Evolutionary conservation across 768 basidiomycete species (phyloP).

Genomic region (Glaciozyma antarctica): DNA sequence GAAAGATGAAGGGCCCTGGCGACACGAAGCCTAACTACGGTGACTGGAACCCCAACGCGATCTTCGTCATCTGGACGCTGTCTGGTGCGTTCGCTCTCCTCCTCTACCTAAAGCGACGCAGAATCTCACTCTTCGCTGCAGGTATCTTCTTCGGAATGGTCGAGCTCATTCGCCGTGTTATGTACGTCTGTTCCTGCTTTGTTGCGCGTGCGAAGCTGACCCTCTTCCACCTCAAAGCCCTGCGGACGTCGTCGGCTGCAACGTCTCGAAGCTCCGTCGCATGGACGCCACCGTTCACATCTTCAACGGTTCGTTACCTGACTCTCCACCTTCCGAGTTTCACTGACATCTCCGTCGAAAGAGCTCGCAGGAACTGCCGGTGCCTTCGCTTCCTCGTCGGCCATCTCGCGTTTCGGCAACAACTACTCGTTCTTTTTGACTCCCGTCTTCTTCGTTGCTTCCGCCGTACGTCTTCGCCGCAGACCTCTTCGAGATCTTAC

Average conservation of each 20-base stretch:
- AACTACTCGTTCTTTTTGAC: slow-evolving; percentile 30
- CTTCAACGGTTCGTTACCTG: slow-evolving; percentile 25
- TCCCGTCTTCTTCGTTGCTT: slow-evolving; percentile 29
- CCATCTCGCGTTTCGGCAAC: slow-evolving; percentile 36
- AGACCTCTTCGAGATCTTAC: background rate
- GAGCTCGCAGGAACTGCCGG: slow-evolving; percentile 38
- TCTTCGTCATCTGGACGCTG: slow-evolving; percentile 8
- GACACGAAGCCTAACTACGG: slow-evolving; percentile 23
- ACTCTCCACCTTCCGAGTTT: no score
- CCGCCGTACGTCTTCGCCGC: slow-evolving; percentile 6
- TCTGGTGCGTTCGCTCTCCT: slow-evolving; percentile 2
- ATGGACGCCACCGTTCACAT: slow-evolving; percentile 36
- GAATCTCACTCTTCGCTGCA: no score
- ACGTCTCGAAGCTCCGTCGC: slow-evolving; percentile 32
- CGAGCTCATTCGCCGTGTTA: slow-evolving; percentile 37
- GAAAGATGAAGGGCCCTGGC: background rate
- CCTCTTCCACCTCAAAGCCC: background rate
- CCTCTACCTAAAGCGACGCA: no score
- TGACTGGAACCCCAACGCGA: slow-evolving; percentile 31
- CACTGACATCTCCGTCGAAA: no score
- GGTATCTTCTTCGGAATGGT: slow-evolving; percentile 38
- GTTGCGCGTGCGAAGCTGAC: background rate
- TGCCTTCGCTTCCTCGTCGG: slow-evolving; percentile 34
- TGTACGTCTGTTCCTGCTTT: slow-evolving; percentile 25
- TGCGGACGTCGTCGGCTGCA: slow-evolving; percentile 29